Conservation (phyloP, 2,329 filamentous ascomycete genomes). For the Arthroderma uncinatum region DNA sequence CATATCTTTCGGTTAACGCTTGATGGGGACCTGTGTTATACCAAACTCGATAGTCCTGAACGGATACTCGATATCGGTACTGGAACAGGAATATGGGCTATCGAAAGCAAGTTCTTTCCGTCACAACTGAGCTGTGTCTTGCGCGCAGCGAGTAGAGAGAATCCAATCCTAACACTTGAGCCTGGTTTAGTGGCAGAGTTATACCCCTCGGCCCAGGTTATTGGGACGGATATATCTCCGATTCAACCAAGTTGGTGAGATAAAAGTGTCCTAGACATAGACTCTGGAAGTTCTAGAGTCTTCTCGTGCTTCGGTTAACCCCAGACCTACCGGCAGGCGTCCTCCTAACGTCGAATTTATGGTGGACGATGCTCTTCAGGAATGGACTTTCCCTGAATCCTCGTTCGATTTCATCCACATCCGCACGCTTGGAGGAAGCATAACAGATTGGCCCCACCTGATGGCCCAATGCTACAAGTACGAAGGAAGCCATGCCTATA, state of each 20-base stretch:
- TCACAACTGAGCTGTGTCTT: neutral
- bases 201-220: conserved; percentile 11
- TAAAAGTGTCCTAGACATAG: neutral
- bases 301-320: neutral
- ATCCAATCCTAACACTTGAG: neutral
- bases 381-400: conserved; percentile 44
- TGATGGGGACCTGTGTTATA: conserved; percentile 25
- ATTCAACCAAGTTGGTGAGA: conserved; percentile 13
- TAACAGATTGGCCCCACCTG: conserved; percentile 44
- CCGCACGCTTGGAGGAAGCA: conserved; percentile 40
- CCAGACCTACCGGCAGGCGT: conserved; percentile 28
- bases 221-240: conserved; percentile 12
- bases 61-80: conserved; percentile 27
- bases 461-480: conserved; percentile 38
- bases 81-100: conserved; percentile 22
- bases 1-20: conserved; percentile 23
- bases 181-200: conserved; percentile 9
- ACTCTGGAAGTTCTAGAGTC: conserved; percentile 17
- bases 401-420: conserved; percentile 48
- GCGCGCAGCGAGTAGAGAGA: neutral
- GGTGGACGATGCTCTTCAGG: conserved; percentile 51
- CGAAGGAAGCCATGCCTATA: conserved; percentile 21
- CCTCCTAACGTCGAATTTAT: conserved; percentile 52
- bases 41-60: conserved; percentile 20
- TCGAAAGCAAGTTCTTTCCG: conserved; percentile 8